Conservation (phyloP, 108 stramenopile genomes). For the Halocafeteria seosinensis region DNA sequence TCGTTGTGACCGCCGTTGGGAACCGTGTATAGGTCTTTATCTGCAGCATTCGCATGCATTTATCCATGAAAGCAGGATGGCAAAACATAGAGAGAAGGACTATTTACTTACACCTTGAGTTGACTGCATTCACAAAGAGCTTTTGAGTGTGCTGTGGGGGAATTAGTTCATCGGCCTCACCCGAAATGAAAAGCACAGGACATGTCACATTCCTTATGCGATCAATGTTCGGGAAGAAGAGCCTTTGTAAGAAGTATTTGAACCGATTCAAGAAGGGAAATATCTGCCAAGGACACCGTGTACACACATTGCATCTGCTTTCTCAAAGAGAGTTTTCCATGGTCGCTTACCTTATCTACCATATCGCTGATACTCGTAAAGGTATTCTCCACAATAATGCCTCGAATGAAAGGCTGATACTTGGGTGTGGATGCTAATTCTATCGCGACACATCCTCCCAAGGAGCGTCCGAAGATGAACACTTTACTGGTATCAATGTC, state of each 20-base stretch:
- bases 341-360: no score
- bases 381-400: slow-evolving; percentile 84
- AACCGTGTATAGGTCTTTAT: no score
- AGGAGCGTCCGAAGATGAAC: slow-evolving; percentile 62
- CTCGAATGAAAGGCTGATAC: slow-evolving; percentile 34
- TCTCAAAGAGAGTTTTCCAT: no score
- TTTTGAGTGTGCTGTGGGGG: not conserved
- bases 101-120: no score
- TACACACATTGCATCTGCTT: no score
- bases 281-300: no score
- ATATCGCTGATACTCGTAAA: slow-evolving; percentile 68
- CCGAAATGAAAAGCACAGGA: not conserved
- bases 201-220: not conserved
- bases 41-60: no score
- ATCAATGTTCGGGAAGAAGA: not conserved
- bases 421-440: not conserved
- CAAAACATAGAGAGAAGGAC: no score
- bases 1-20: no score
- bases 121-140: no score
- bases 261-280: not conserved
- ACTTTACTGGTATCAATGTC: slow-evolving; percentile 43
- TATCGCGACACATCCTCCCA: slow-evolving; percentile 83
- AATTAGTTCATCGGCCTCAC: not conserved
- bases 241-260: not conserved
- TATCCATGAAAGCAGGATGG: no score